A percentile compares a stretch with the other conserved stretches of the same genome.
Evolutionary conservation across 768 basidiomycete genomes (phyloP).

Genomic region (Leccinellum albellum): DNA sequence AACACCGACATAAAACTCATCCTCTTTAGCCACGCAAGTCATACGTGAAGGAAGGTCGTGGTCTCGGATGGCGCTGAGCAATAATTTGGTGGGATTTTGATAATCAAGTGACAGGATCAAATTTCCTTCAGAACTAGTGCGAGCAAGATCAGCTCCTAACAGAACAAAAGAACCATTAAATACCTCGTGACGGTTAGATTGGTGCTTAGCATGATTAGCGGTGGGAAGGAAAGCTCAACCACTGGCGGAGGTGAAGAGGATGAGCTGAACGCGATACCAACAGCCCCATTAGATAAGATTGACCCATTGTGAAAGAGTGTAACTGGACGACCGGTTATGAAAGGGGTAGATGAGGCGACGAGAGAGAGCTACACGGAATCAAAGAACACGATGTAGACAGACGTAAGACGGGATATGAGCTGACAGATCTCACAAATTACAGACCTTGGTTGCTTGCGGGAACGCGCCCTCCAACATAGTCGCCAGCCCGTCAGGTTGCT

Average conservation of each 20-base stretch:
- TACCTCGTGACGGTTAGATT: conserved; percentile 55
- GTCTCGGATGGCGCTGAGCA: conserved; percentile 51
- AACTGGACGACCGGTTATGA: conserved; percentile 69
- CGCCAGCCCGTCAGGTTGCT: conserved; percentile 52
- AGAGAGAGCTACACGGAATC: conserved; percentile 53
- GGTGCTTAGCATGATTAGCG: conserved; percentile 41
- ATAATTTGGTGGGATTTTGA: conserved; percentile 56
- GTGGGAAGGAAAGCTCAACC: conserved; percentile 33
- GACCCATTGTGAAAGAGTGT: conserved; percentile 60
- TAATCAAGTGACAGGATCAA: conserved; percentile 57
- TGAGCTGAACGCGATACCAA: conserved; percentile 54
- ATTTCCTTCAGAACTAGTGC: conserved; percentile 60
- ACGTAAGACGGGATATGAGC: not conserved
- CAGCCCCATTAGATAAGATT: conserved; percentile 61
- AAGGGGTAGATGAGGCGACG: conserved; percentile 71
- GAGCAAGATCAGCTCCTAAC: not conserved
- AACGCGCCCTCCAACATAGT: conserved; percentile 40
- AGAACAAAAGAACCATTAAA: conserved; percentile 1
- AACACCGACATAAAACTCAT: conserved; percentile 56
- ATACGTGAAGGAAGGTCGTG: conserved; percentile 26
- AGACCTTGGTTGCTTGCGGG: conserved; percentile 47
- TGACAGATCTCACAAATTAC: conserved; percentile 14
- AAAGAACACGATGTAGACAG: not conserved
- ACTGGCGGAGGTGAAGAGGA: conserved; percentile 10
- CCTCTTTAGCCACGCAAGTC: conserved; percentile 43